Evolutionary conservation across 2,329 filamentous ascomycete species (phyloP), one percentile per base, ranked within the genome.

Genomic region (Hypoxylon sp.): DNA sequence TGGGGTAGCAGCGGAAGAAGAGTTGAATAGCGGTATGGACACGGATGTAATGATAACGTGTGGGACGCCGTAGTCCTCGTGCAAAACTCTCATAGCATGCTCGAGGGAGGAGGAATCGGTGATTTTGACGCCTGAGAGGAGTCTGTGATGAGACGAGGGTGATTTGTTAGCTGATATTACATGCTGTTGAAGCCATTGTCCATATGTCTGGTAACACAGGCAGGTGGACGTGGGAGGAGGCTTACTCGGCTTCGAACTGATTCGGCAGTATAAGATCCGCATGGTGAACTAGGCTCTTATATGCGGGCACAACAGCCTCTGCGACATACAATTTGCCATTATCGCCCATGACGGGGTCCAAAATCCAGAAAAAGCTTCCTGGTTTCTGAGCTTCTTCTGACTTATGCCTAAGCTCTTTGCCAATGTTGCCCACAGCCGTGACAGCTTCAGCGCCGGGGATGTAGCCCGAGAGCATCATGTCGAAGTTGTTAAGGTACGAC

Each of bases 321-420:
- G 91, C 92, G 6, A 99, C 95, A 77, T 99, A 99, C 11, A 99
- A 85, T 72, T 87, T 89, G 53, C 94, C 96, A 75, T 98, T 94
- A 78, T 99, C 96, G 30, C 96, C 96, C 96, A 99, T 99, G 51
- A 99, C 96, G 0, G 97, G 96, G 79, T 99, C 96, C 25, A 99
- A 86, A 2, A 97, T 93, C 95, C 95, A 98, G 81, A 98, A 98
- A 82, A 98, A 97, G 49, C 86, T 89, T 0, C 93, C 92, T 0
- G 92, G 90, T 32, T 71, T 70, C 9, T 41, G 28, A 1, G 30
- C 36, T 5, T 82, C 83, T 1, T 82, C 83, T 1, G 88, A 85
- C 74, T 89, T 91, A 58, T 86, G 83, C 77, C 91, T 92, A 67
- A 98, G 85, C 74, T 97, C 93, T 70, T 90, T 86, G 11, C 89